Percentiles rank a stretch among this genome's conserved stretches.
Evolutionary conservation across 306 rosid genomes (phyloP).

Genomic region (Ziziphus jujuba): DNA sequence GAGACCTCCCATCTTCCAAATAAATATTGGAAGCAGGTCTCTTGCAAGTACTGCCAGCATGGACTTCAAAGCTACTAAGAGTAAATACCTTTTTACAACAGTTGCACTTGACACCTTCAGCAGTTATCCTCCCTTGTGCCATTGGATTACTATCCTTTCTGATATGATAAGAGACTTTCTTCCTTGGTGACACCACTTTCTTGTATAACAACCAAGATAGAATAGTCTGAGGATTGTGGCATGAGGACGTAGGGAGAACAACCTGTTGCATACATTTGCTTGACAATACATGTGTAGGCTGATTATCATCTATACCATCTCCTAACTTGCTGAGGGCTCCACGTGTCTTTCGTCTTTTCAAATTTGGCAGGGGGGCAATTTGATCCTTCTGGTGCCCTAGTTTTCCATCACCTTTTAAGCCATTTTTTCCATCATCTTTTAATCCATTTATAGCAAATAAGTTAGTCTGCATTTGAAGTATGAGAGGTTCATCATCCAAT

Average conservation of each 20-base stretch:
- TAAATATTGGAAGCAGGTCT: conserved; percentile 54
- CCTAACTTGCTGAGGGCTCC: not conserved
- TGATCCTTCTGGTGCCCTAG: conserved; percentile 26
- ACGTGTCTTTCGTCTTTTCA: conserved; percentile 21
- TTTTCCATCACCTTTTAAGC: conserved; percentile 27
- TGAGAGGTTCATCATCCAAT: conserved; percentile 26
- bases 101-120: conserved; percentile 71
- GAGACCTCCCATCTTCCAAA: conserved; percentile 69
- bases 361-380: conserved; percentile 25
- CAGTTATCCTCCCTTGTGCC: conserved; percentile 57
- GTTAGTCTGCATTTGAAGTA: conserved; percentile 37
- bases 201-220: conserved; percentile 84
- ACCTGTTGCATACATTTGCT: conserved; percentile 54
- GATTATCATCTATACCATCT: conserved; percentile 12
- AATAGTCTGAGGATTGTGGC: conserved; percentile 55
- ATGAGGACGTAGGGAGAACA: conserved; percentile 37
- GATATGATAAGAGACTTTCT: conserved; percentile 48
- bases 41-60: conserved; percentile 44
- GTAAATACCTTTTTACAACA: conserved; percentile 58
- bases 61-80: conserved; percentile 51
- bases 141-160: conserved; percentile 26
- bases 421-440: conserved; percentile 28
- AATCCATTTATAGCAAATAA: conserved; percentile 18
- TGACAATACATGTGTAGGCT: conserved; percentile 37
- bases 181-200: conserved; percentile 59